Evolutionary conservation across 257 asterid species (phyloP).

Genomic region (Voacanga thouarsii): DNA sequence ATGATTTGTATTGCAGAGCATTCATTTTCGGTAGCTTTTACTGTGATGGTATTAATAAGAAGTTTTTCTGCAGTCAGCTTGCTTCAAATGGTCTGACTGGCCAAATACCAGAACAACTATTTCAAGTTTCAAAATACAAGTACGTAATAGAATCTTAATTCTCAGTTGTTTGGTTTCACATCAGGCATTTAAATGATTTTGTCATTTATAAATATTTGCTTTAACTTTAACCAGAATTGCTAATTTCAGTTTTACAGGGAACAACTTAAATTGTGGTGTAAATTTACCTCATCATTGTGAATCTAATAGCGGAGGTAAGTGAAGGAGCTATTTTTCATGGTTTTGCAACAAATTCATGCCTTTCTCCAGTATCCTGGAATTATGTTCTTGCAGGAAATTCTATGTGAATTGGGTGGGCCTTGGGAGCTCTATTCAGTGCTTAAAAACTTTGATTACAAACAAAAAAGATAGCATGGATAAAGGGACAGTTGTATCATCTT

Average conservation of each 20-base stretch:
- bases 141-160: constrained; percentile 25
- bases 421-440: not conserved
- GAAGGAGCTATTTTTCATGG: constrained; percentile 5
- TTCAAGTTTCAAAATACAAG: constrained; percentile 74
- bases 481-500: not conserved
- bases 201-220: not conserved
- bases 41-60: constrained; percentile 16
- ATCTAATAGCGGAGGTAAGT: constrained; percentile 60
- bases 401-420: not conserved
- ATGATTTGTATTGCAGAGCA: not conserved
- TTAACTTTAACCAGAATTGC: constrained; percentile 12
- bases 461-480: not conserved
- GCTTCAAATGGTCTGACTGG: constrained; percentile 75
- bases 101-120: constrained; percentile 60
- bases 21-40: not conserved
- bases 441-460: not conserved
- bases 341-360: not conserved
- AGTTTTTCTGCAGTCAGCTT: constrained; percentile 63
- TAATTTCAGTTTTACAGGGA: constrained; percentile 81
- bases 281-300: constrained; percentile 50
- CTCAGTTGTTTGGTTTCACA: not conserved
- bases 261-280: constrained; percentile 71
- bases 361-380: not conserved
- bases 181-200: not conserved
- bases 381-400: constrained; percentile 1